Percentiles rank a stretch among this genome's conserved stretches.
phyloP scores from a whole-genome alignment of 2,329 filamentous ascomycete genomes.

The Sclerotinia sclerotiorum region DNA sequence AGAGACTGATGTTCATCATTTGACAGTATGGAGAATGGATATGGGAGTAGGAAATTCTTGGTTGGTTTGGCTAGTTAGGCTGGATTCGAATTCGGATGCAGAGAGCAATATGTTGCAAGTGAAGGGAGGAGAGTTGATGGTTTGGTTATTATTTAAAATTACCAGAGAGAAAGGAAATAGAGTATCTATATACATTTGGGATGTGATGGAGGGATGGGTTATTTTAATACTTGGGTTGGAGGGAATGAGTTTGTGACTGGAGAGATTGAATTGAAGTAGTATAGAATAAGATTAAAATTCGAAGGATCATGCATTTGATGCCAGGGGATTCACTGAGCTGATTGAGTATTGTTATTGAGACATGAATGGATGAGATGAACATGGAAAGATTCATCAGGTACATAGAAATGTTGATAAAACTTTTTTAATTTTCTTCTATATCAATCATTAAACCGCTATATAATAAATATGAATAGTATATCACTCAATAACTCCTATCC shows the following conservation, averaged over 20 bases:
- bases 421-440: not conserved
- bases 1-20: no score
- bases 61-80: no score
- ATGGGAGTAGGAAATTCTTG: no score
- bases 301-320: not conserved
- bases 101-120: no score
- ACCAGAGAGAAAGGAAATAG: not conserved
- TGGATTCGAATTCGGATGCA: no score
- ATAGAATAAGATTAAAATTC: not conserved
- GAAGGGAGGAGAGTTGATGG: no score
- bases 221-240: not conserved
- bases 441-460: conserved; percentile 8
- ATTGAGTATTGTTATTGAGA: not conserved
- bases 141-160: not conserved
- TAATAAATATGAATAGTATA: not conserved
- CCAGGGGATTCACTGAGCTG: no score
- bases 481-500: not conserved
- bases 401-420: not conserved
- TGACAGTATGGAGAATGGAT: no score
- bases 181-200: not conserved
- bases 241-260: not conserved
- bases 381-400: not conserved
- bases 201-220: not conserved
- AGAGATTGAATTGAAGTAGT: not conserved
- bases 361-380: not conserved